These are phyloP conservation scores for Pseudozyma thailandica DNA, from an alignment of 1,284 basidiomycete genomes.

Conservation along the genomic window DNA sequence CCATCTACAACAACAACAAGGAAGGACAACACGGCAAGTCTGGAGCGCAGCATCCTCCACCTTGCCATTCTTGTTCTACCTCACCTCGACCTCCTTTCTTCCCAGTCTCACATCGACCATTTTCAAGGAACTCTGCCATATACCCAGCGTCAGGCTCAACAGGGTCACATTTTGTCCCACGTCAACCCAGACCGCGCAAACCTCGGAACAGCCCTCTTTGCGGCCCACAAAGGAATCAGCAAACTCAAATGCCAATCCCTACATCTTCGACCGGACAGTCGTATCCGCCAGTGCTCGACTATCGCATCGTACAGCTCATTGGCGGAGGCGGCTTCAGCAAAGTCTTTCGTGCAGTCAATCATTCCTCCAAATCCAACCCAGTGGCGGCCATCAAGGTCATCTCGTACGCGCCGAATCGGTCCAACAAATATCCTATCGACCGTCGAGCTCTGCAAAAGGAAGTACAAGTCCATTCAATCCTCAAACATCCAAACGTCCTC, in stretches of 20 bases:
- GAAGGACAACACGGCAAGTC: not conserved
- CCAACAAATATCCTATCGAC: conserved; percentile 62
- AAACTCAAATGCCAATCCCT: conserved; percentile 45
- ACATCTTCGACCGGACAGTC: conserved; percentile 64
- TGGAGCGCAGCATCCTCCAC: no score
- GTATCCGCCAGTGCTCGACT: conserved; percentile 63
- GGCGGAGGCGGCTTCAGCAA: conserved; percentile 66
- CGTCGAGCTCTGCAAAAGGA: conserved; percentile 76
- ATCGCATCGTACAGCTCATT: conserved; percentile 63
- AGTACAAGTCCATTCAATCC: conserved; percentile 84
- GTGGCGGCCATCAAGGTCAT: conserved; percentile 67
- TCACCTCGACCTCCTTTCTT: not conserved
- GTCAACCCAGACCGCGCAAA: no score
- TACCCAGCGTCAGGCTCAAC: no score
- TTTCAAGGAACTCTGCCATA: no score
- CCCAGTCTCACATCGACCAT: not conserved
- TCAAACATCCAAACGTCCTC: conserved; percentile 85
- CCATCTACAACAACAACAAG: not conserved
- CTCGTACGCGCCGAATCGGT: conserved; percentile 58
- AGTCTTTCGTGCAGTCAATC: conserved; percentile 64
- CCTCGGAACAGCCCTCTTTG: no score
- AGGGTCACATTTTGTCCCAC: no score
- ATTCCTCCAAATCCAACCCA: conserved; percentile 41
- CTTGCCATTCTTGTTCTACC: not conserved
- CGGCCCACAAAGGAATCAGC: not conserved